A percentile compares a stretch with the other conserved stretches of the same genome.
phyloP scores from a whole-genome alignment of 2,329 filamentous ascomycete genomes.

The Colletotrichum eleusines region DNA sequence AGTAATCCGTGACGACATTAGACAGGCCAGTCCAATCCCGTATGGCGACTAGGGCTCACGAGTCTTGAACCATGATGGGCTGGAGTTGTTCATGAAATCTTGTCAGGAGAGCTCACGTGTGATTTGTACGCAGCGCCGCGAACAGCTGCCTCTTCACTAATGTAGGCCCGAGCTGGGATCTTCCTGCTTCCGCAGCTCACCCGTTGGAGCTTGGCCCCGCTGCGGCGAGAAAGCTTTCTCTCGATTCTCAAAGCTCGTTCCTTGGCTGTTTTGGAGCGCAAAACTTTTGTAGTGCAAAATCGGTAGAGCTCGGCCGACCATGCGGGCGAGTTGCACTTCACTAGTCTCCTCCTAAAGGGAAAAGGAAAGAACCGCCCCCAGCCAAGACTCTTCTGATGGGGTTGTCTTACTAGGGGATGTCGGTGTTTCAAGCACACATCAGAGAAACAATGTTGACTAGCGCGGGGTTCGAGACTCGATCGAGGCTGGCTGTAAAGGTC shows the following conservation, averaged over 20 bases:
- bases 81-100: conserved; percentile 24
- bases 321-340: background rate
- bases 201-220: conserved; percentile 33
- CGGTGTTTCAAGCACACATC: background rate
- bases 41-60: background rate
- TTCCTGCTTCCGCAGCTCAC: conserved; percentile 19
- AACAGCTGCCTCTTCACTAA: conserved; percentile 14
- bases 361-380: background rate
- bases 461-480: conserved; percentile 1
- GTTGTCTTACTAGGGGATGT: background rate
- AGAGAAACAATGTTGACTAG: background rate
- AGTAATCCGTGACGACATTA: conserved; percentile 35
- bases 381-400: background rate
- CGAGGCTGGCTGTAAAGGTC: background rate
- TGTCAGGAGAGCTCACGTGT: conserved; percentile 16
- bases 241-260: conserved; percentile 26
- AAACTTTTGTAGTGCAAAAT: too few species aligned
- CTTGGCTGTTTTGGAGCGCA: conserved; percentile 20
- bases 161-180: conserved; percentile 25
- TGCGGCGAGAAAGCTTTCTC: conserved; percentile 14
- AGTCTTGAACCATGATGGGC: background rate
- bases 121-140: background rate
- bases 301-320: background rate
- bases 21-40: background rate
- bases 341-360: too few species aligned